These are phyloP conservation scores for Arthrobotrys sphaeroides DNA, from an alignment of 2,329 filamentous ascomycete genomes.

Conservation along the genomic window DNA sequence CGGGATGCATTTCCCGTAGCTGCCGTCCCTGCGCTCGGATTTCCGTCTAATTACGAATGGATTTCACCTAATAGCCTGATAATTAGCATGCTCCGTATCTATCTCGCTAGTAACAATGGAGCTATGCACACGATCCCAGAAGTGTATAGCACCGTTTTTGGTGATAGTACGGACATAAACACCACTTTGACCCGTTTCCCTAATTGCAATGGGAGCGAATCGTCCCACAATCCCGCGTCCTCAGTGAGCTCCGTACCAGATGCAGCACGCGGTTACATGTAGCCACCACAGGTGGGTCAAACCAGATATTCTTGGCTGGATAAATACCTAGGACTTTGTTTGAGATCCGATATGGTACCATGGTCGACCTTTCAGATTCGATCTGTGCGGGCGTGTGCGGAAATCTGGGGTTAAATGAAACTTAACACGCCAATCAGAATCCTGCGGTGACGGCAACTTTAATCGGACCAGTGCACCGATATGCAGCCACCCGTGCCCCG, in stretches of 20 bases:
- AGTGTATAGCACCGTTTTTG: background rate
- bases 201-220: background rate
- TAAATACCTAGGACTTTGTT: background rate
- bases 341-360: background rate
- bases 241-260: background rate
- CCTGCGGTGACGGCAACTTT: background rate
- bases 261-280: background rate
- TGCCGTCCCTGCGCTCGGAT: conserved; percentile 6
- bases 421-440: background rate
- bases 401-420: too few relatives aligned
- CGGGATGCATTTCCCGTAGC: conserved; percentile 10
- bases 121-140: background rate
- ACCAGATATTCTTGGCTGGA: background rate
- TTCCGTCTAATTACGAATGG: conserved; percentile 4
- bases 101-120: conserved; percentile 6
- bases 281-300: background rate
- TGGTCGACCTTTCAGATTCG: background rate
- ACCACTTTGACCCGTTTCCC: background rate
- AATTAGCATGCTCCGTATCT: background rate
- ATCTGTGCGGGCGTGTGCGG: background rate
- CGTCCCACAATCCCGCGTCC: background rate
- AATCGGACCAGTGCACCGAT: too few relatives aligned
- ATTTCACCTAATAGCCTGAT: background rate
- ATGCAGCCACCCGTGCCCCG: too few relatives aligned
- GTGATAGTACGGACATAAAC: background rate